phyloP scores from a whole-genome alignment of 2,329 filamentous ascomycete species.

The Aureobasidium subglaciale region DNA sequence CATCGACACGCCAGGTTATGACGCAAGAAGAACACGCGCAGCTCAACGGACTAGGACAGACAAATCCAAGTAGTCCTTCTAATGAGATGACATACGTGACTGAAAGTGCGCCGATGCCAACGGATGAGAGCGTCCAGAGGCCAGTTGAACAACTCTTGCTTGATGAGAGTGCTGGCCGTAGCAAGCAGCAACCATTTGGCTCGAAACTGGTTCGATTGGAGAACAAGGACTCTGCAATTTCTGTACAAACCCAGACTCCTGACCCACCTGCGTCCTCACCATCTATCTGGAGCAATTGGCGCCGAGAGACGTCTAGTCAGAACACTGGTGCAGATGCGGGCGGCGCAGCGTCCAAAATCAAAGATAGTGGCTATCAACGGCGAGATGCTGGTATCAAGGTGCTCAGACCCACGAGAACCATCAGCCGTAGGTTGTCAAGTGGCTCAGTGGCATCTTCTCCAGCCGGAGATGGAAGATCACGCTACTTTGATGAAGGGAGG shows the following conservation, averaged over 20 bases:
- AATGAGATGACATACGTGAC: not conserved
- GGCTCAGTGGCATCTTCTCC: slow-evolving; percentile 26
- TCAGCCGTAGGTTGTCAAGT: slow-evolving; percentile 43
- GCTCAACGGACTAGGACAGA: slow-evolving; percentile 28
- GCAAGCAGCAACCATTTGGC: slow-evolving; percentile 16
- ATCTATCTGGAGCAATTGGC: slow-evolving; percentile 45
- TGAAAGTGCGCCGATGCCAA: not conserved
- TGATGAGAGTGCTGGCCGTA: not conserved
- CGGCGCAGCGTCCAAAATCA: slow-evolving; percentile 45
- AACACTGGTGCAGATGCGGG: slow-evolving; percentile 41
- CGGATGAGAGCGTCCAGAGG: not conserved
- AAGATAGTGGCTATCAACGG: slow-evolving; percentile 60
- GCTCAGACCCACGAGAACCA: slow-evolving; percentile 67
- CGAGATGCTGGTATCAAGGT: slow-evolving; percentile 80
- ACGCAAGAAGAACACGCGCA: slow-evolving; percentile 20
- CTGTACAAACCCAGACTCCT: not conserved
- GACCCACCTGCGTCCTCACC: slow-evolving; percentile 28
- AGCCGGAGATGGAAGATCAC: slow-evolving; percentile 31
- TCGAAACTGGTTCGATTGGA: slow-evolving; percentile 22
- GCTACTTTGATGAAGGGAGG: slow-evolving; percentile 45
- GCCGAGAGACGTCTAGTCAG: slow-evolving; percentile 32
- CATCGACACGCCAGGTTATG: not conserved
- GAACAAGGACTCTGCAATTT: not conserved
- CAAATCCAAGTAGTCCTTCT: not conserved
- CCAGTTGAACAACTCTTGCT: not conserved